Conservation (phyloP, 106 monocot genomes). For the Alisma plantagoaquatica region DNA sequence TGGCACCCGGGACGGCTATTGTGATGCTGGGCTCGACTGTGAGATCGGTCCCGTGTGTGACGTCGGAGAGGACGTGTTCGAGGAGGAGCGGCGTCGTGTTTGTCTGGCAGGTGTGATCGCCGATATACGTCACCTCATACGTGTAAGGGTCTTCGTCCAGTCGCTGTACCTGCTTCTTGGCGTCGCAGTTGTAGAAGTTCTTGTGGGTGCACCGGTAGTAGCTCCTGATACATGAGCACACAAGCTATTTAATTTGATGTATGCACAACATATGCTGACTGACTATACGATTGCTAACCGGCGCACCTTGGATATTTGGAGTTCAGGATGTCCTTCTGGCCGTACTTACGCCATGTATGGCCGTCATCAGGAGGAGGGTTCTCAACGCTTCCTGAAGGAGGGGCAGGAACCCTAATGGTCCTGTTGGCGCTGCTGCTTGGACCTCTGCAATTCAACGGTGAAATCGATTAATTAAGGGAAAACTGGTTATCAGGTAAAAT, state of each 20-base stretch:
- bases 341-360: slow-evolving; percentile 7
- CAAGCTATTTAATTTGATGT: background rate
- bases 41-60: no score
- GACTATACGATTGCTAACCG: no score
- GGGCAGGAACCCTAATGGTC: no score
- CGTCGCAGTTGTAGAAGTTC: slow-evolving; percentile 8
- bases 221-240: slow-evolving; percentile 8
- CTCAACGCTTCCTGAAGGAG: background rate
- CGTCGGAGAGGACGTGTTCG: no score
- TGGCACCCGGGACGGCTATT: no score
- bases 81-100: no score
- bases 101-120: slow-evolving; percentile 29
- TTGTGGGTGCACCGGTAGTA: slow-evolving; percentile 32
- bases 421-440: no score
- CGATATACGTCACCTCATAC: slow-evolving; percentile 21
- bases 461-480: no score
- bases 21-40: no score
- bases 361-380: slow-evolving; percentile 4
- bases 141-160: slow-evolving; percentile 13
- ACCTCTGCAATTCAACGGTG: no score
- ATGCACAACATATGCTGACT: background rate
- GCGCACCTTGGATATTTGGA: background rate
- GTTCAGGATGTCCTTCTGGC: slow-evolving; percentile 4
- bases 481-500: no score
- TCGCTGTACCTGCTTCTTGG: slow-evolving; percentile 19